phyloP scores from a whole-genome alignment of 1,284 basidiomycete genomes.

The Bondarzewia mesenterica region DNA sequence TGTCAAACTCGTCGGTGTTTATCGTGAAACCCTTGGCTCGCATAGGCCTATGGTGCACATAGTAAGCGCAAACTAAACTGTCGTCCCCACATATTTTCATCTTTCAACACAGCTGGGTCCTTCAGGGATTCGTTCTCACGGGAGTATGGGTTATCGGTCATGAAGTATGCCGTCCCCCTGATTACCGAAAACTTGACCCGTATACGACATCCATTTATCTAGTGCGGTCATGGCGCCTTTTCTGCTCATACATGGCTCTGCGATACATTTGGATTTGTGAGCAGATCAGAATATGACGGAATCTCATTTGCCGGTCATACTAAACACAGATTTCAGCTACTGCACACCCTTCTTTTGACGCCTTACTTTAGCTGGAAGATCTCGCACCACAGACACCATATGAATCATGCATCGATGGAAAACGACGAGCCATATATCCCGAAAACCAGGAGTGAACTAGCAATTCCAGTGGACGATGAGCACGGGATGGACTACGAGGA shows the following conservation, averaged over 20 bases:
- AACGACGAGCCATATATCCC: constrained; percentile 57
- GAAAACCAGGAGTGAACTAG: constrained; percentile 43
- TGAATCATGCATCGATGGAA: constrained; percentile 34
- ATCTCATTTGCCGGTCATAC: background rate
- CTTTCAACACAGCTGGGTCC: background rate
- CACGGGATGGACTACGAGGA: constrained; percentile 42
- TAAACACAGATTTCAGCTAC: constrained; percentile 12
- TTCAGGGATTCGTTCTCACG: constrained; percentile 40
- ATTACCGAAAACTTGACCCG: background rate
- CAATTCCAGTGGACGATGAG: constrained; percentile 18
- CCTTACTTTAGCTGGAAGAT: constrained; percentile 34
- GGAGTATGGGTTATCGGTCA: constrained; percentile 61
- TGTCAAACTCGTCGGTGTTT: background rate
- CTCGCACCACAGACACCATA: constrained; percentile 31
- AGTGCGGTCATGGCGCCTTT: constrained; percentile 25
- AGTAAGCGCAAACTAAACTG: background rate
- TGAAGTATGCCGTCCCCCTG: constrained; percentile 27
- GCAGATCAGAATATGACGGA: background rate
- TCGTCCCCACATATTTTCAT: background rate
- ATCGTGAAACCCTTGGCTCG: background rate
- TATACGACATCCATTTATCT: background rate
- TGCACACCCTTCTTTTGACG: constrained; percentile 27
- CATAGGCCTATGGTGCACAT: background rate
- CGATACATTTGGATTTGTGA: constrained; percentile 21
- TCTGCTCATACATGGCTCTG: constrained; percentile 17